A percentile compares a stretch with the other conserved stretches of the same genome.
Evolutionary conservation across 805 yeast species (phyloP).

Genomic region (Candida multigemmis): DNA sequence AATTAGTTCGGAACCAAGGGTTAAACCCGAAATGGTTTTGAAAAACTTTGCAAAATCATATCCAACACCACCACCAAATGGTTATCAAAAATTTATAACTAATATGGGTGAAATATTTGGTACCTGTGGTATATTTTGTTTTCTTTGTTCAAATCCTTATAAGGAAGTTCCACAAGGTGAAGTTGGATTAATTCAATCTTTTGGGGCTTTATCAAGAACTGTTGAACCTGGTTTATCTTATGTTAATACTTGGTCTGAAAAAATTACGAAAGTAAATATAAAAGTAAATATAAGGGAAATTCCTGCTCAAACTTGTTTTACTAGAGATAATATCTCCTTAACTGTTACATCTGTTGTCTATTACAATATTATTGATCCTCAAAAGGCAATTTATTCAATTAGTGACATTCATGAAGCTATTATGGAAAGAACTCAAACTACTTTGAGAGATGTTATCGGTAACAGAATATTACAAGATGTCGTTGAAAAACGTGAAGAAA

Average conservation of each 20-base stretch:
- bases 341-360: slow-evolving; percentile 58
- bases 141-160: slow-evolving; percentile 52
- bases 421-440: slow-evolving; percentile 62
- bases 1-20: slow-evolving; percentile 12
- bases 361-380: slow-evolving; percentile 60
- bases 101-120: slow-evolving; percentile 42
- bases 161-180: slow-evolving; percentile 54
- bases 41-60: slow-evolving; percentile 32
- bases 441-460: slow-evolving; percentile 66
- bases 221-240: slow-evolving; percentile 63
- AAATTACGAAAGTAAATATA: slow-evolving; percentile 39
- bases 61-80: slow-evolving; percentile 28
- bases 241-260: slow-evolving; percentile 59
- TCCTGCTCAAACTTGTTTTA: slow-evolving; percentile 60
- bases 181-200: slow-evolving; percentile 59
- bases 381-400: slow-evolving; percentile 54
- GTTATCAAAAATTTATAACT: slow-evolving; percentile 32
- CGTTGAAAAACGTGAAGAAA: slow-evolving; percentile 63
- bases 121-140: slow-evolving; percentile 46
- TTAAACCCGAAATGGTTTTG: slow-evolving; percentile 31
- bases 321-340: slow-evolving; percentile 61
- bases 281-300: slow-evolving; percentile 54
- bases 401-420: slow-evolving; percentile 46
- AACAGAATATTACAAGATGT: slow-evolving; percentile 59
- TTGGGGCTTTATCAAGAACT: slow-evolving; percentile 55